Evolutionary conservation across 1,139 yeast species (phyloP), one percentile per base, ranked within the genome.

Genomic region (Kurtzmaniella quercitrusa): DNA sequence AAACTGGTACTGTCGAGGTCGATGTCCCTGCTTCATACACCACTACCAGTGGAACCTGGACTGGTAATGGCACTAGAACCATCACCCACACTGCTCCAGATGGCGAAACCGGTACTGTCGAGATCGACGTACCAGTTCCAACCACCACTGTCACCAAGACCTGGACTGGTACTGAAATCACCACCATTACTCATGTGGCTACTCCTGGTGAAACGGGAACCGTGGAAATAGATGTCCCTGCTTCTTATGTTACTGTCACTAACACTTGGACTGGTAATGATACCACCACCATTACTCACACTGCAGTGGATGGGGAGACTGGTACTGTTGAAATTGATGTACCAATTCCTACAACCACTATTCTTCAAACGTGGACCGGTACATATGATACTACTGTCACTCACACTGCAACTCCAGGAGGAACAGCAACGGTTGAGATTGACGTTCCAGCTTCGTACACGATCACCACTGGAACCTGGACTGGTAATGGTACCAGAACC

Each of bases 371-470:
- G 2, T 40, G 42, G 42, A 34, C 33, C 12, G 42, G 42, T 10
- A 17, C 23, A 18, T 18, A 21, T 2, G 31, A 38, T 29, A 16
- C 31, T 16, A 43, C 41, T 3, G 16, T 21, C 38, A 33, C 40
- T 9, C 31, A 27, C 14, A 4, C 12, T 27, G 31, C 31, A 7
- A 12, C 31, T 6, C n/a, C 53, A 5, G 39, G 52, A 9, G 45
- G 41, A 9, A 42, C 46, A 0, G 45, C 29, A 16, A 42, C 41
- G 3, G 41, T 43, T 17, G 37, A 15, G 9, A 17, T 44, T 15
- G 52, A 50, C 6, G 50, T 51, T 16, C 58, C 57, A 14, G 34
- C 44, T 8, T 42, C 49, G 14, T 41, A 48, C 16, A 56, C 60
- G 1, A 23, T 57, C 9, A 21, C 41, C 9, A 55, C 56, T 7